phyloP scores from a whole-genome alignment of 768 basidiomycete genomes.

The Rhodotorula babjevae region DNA sequence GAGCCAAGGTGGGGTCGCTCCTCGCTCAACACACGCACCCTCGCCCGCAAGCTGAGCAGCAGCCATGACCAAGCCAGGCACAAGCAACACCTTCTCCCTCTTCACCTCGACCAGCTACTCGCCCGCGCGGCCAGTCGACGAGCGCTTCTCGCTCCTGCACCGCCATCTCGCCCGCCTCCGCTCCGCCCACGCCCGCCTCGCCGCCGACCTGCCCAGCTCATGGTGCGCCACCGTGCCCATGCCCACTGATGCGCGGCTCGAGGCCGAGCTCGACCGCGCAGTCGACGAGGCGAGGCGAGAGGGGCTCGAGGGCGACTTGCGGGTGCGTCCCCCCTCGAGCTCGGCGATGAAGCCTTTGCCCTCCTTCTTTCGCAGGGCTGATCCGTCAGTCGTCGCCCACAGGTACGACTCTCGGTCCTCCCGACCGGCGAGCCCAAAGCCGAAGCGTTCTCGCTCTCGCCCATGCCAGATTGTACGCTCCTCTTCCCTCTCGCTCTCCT shows the following conservation, averaged over 20 bases:
- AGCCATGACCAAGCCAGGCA: no score
- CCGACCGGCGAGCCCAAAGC: neutral
- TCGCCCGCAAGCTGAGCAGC: no score
- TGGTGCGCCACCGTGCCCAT: slow-evolving; percentile 16
- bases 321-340: neutral
- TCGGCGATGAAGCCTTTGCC: neutral
- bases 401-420: slow-evolving; percentile 7
- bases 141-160: slow-evolving; percentile 2
- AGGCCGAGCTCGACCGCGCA: neutral
- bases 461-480: slow-evolving; percentile 24
- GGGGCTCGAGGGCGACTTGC: slow-evolving; percentile 1
- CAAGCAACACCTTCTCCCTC: neutral
- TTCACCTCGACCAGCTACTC: slow-evolving; percentile 17
- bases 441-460: slow-evolving; percentile 1
- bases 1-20: neutral
- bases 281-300: neutral
- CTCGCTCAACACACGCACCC: no score
- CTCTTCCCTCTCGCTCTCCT: neutral
- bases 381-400: fast-evolving
- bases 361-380: fast-evolving
- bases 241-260: neutral
- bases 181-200: slow-evolving; percentile 3
- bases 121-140: neutral
- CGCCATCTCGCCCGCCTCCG: slow-evolving; percentile 16
- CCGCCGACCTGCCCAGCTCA: neutral